Percentiles rank a stretch among this genome's conserved stretches.
Evolutionary conservation across 2,329 filamentous ascomycete genomes (phyloP).

Genomic region (Alternaria solani): DNA sequence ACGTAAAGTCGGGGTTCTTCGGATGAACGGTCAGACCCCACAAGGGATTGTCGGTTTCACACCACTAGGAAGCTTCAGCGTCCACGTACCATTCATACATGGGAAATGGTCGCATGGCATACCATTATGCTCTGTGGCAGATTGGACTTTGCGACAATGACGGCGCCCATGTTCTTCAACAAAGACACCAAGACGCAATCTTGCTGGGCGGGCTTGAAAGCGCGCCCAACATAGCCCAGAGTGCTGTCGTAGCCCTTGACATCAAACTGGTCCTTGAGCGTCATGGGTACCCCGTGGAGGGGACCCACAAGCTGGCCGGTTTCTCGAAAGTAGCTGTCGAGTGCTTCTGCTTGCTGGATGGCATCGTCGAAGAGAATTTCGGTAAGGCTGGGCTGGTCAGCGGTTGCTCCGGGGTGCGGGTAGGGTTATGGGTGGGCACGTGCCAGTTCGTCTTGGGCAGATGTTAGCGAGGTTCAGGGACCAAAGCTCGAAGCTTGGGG

Average conservation of each 20-base stretch:
- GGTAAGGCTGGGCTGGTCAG: constrained; percentile 51
- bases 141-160: constrained; percentile 61
- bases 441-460: constrained; percentile 53
- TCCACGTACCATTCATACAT: background rate
- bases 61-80: constrained; percentile 55
- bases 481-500: background rate
- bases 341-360: constrained; percentile 49
- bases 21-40: constrained; percentile 67
- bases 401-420: constrained; percentile 40
- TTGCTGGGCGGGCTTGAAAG: constrained; percentile 59
- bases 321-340: constrained; percentile 52
- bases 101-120: background rate
- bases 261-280: constrained; percentile 60
- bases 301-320: constrained; percentile 53
- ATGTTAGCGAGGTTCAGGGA: constrained; percentile 34
- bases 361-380: constrained; percentile 59
- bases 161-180: constrained; percentile 61
- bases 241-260: constrained; percentile 57
- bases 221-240: constrained; percentile 71
- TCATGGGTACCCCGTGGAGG: constrained; percentile 59
- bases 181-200: constrained; percentile 65
- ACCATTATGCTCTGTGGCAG: constrained; percentile 66
- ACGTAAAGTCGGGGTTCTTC: constrained; percentile 62
- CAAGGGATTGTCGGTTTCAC: constrained; percentile 69
- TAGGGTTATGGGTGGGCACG: constrained; percentile 55